A percentile compares a stretch with the other conserved stretches of the same genome.
Evolutionary conservation across 1,139 yeast genomes (phyloP).

Genomic region (Sugiyamaella japonica): DNA sequence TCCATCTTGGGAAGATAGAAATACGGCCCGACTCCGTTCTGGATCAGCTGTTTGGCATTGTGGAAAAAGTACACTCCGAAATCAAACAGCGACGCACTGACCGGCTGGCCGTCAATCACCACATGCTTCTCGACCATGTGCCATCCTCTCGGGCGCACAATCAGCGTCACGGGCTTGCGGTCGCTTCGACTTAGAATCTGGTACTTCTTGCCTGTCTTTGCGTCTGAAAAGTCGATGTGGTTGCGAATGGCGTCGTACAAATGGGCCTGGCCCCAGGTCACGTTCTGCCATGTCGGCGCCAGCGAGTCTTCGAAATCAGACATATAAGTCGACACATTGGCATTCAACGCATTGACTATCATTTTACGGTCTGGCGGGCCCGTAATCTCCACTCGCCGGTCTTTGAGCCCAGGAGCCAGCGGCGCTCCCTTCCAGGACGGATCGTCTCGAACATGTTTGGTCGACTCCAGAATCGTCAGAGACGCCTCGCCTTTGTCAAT

Average conservation of each 20-base stretch:
- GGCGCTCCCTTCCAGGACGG: conserved; percentile 76
- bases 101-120: conserved; percentile 68
- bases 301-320: conserved; percentile 94
- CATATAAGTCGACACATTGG: conserved; percentile 90
- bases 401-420: conserved; percentile 63
- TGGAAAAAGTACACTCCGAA: conserved; percentile 74
- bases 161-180: conserved; percentile 40
- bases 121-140: conserved; percentile 74
- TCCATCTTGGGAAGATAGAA: conserved; percentile 77
- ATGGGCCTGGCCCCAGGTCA: conserved; percentile 88
- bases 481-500: conserved; percentile 69
- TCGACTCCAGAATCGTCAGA: conserved; percentile 65
- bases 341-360: conserved; percentile 90
- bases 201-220: conserved; percentile 55
- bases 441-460: conserved; percentile 65
- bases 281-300: conserved; percentile 92
- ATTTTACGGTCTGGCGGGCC: conserved; percentile 80
- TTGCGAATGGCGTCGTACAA: conserved; percentile 82
- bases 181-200: conserved; percentile 58
- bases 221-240: conserved; percentile 64
- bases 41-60: conserved; percentile 60
- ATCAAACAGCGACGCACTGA: conserved; percentile 71
- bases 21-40: conserved; percentile 68
- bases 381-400: conserved; percentile 42
- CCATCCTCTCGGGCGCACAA: conserved; percentile 85